Percentiles rank a stretch among this genome's conserved stretches.
Evolutionary conservation across 2,329 filamentous ascomycete species (phyloP).

Genomic region (Penicillium sp.): DNA sequence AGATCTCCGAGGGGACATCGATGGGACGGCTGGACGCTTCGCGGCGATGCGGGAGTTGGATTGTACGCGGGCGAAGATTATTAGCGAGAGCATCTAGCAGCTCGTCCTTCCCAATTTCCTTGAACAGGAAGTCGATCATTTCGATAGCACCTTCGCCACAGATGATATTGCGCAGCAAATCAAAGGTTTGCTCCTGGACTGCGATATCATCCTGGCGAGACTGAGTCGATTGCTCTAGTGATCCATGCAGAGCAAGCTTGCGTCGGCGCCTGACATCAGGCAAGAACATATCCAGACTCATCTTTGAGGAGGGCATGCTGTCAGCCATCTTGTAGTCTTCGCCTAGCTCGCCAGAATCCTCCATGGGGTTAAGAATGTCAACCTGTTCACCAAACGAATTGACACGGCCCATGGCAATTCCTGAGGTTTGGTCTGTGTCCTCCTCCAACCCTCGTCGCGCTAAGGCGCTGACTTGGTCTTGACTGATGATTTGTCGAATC

Average conservation of each 20-base stretch:
- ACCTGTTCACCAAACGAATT: constrained; percentile 64
- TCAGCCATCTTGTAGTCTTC: constrained; percentile 41
- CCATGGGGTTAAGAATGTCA: constrained; percentile 59
- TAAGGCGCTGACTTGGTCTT: constrained; percentile 46
- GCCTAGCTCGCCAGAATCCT: constrained; percentile 31
- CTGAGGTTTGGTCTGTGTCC: constrained; percentile 34
- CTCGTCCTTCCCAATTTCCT: constrained; percentile 71
- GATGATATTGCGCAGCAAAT: constrained; percentile 88
- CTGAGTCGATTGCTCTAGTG: constrained; percentile 67
- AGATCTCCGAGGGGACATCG: constrained; percentile 60
- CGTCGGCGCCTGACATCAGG: constrained; percentile 44
- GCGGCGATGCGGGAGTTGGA: constrained; percentile 35
- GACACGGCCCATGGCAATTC: constrained; percentile 56
- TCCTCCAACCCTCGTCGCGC: constrained; percentile 35
- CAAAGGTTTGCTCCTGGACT: constrained; percentile 87
- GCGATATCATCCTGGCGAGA: constrained; percentile 76
- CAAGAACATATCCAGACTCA: constrained; percentile 41
- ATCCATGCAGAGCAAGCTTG: constrained; percentile 58
- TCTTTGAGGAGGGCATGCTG: constrained; percentile 44
- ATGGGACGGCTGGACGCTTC: constrained; percentile 34
- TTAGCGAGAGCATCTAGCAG: constrained; percentile 79
- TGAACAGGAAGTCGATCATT: constrained; percentile 86
- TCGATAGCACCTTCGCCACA: constrained; percentile 61
- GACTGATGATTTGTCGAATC: constrained; percentile 76
- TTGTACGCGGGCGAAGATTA: constrained; percentile 65